Evolutionary conservation across 148 eudicot genomes (phyloP), one percentile per base, ranked within the genome.

Genomic region (Fagopyrum tataricum): DNA sequence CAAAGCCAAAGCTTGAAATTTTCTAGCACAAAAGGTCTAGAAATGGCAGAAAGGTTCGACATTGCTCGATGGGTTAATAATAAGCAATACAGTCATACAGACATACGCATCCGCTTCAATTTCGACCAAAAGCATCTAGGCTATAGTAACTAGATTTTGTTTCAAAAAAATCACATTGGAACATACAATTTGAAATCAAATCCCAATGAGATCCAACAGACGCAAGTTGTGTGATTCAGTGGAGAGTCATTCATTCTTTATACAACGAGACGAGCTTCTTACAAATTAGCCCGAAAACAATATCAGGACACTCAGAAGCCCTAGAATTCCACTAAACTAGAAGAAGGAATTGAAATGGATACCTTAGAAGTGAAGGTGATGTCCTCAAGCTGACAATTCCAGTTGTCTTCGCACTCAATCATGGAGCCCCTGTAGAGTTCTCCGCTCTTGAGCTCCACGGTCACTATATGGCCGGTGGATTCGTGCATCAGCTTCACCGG

Each of bases 361-460:
- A 90, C 97, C 93, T 83, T 93, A 46, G 97, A 91, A 71, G 98
- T 93, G 85, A 79, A 93, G 67, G 93, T 94, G 80, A 94, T 91
- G 77, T 81, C 88, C 67, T 94, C 97, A 20, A 94, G 97, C 58
- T 89, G 95, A 76, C 98, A 94, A 78, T 94, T 94, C 98, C 97
- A 94, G 80, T 91, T 91, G 75, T 94, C 96, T 79, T 94, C 98
- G 75, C 97, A 94, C 70, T 94, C 98, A 62, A 89, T 71, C 93
- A 94, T 85, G 66, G 89, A 81, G 70, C 98, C 97, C 76, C 97
- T 83, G 76, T 94, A 94, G 11, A 91, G 84, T 79, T 94, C 98
- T 14, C 98, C 97, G 67, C 93, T 91, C 78, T 94, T 94, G 67
- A 94, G 86, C 59, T 94, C 98, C 17, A 94, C 98, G 0, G 97